phyloP scores from a whole-genome alignment of 2,329 filamentous ascomycete genomes.

The Phyllosticta citrichinensis region DNA sequence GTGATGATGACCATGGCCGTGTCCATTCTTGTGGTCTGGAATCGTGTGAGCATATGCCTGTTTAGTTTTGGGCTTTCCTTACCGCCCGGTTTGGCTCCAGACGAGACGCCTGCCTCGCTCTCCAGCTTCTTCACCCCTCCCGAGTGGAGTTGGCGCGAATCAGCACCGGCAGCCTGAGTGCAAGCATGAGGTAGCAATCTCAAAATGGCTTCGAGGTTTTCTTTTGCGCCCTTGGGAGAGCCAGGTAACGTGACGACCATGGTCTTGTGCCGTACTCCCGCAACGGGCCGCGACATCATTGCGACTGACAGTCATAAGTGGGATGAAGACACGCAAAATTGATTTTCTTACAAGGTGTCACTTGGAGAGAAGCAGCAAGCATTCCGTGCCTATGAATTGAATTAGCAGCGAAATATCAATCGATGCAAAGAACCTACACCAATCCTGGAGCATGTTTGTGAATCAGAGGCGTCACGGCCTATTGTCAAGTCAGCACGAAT shows the following conservation, averaged over 20 bases:
- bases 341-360: conserved; percentile 71
- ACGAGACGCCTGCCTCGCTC: conserved; percentile 60
- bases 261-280: conserved; percentile 71
- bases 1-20: conserved; percentile 39
- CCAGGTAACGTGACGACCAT: conserved; percentile 85
- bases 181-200: conserved; percentile 96
- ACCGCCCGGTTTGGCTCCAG: conserved; percentile 16
- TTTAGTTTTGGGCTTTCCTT: neutral
- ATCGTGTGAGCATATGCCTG: neutral
- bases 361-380: conserved; percentile 69
- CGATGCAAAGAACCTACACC: conserved; percentile 44
- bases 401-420: neutral
- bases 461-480: conserved; percentile 71
- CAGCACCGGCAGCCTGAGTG: conserved; percentile 69
- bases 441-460: conserved; percentile 81
- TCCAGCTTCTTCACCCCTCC: conserved; percentile 80
- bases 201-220: conserved; percentile 82
- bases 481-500: conserved; percentile 12
- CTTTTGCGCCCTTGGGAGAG: conserved; percentile 87
- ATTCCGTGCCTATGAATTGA: conserved; percentile 61
- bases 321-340: neutral
- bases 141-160: conserved; percentile 69
- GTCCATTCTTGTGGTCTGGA: conserved; percentile 18
- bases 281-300: conserved; percentile 90
- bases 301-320: conserved; percentile 57